Evolutionary conservation across 257 asterid genomes (phyloP), one percentile per base, ranked within the genome.

Genomic region (Linderniella brevidens): DNA sequence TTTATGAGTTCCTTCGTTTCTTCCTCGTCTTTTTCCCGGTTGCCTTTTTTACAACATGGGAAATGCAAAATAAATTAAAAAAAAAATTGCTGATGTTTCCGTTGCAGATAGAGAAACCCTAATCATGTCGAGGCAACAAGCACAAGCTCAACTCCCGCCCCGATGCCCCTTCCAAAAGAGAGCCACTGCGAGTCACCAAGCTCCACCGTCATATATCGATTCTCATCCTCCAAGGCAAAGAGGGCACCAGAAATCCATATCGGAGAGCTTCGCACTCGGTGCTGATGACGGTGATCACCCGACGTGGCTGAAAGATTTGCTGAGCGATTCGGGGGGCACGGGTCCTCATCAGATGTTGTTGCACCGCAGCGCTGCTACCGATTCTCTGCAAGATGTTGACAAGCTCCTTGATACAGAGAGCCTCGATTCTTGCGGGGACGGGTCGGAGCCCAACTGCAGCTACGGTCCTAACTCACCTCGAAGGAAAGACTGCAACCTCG

Each of bases 381-480:
- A 74, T 66, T 68, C 85, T 36, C 45, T 65, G 48, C 54, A 68
- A 50, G 59, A 49, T 62, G 62, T 68, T 3, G 64, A 65, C 59
- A 60, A 57, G 37, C 61, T 58, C 32, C 54, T 52, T 8, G 74
- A 55, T 37, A 48, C 58, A 14, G 73, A 70, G 61, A 55, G 56
- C 17, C 58, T 39, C 36, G 70, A 57, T 15, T 56, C 78, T 50
- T 49, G 64, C 62, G 86, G 53, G 60, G 64, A 60, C 38, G 72
- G 66, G 20, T 49, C 68, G 45, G 87, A 69, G 57, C 67, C 82
- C 38, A 64, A 69, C 46, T 64, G 90, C 46, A 50, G 50, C 14
- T 83, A 79, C 55, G 95, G 94, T 50, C 94, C 94, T 20, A 79
- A 79, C 68, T 83, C 94, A 13, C 94, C 94, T 12, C 71, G 92